phyloP scores from a whole-genome alignment of 2,329 filamentous ascomycete genomes.

The Magnaporthiopsis rhizophila region DNA sequence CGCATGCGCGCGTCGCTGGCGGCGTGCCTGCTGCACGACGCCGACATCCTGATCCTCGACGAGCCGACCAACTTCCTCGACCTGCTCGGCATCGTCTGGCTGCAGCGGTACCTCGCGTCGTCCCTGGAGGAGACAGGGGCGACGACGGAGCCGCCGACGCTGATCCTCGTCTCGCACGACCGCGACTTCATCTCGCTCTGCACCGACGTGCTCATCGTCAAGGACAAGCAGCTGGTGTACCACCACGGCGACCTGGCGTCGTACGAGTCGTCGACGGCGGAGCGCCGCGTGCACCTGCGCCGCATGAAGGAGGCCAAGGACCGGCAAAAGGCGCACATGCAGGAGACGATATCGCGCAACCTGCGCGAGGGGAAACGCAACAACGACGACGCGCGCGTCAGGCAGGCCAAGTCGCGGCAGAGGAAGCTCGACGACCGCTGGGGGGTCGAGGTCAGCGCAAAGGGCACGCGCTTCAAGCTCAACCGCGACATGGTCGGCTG shows the following conservation, averaged over 20 bases:
- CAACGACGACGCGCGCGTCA: slow-evolving; percentile 76
- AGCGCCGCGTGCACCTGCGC: slow-evolving; percentile 58
- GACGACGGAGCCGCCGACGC: slow-evolving; percentile 37
- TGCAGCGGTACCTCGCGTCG: slow-evolving; percentile 62
- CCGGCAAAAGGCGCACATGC: slow-evolving; percentile 71
- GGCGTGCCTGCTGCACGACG: slow-evolving; percentile 58
- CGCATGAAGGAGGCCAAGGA: slow-evolving; percentile 79
- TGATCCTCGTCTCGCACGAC: slow-evolving; percentile 78
- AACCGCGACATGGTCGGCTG: slow-evolving; percentile 64
- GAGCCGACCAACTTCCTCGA: slow-evolving; percentile 86
- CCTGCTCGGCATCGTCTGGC: slow-evolving; percentile 75
- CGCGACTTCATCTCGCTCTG: slow-evolving; percentile 71
- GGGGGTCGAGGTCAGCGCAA: slow-evolving; percentile 66
- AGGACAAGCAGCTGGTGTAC: slow-evolving; percentile 61
- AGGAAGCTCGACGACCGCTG: slow-evolving; percentile 78
- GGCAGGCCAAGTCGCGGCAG: slow-evolving; percentile 76
- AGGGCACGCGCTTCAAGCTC: slow-evolving; percentile 70
- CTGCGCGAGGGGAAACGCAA: slow-evolving; percentile 67
- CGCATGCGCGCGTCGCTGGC: slow-evolving; percentile 62
- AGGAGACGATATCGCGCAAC: slow-evolving; percentile 68
- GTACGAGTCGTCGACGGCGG: slow-evolving; percentile 61
- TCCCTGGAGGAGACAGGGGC: slow-evolving; percentile 36
- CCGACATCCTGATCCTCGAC: slow-evolving; percentile 73
- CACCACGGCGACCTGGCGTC: slow-evolving; percentile 68
- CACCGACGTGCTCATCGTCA: slow-evolving; percentile 69